Conservation (phyloP, 345 rosid genomes). For the Anastatica hierochuntica region DNA sequence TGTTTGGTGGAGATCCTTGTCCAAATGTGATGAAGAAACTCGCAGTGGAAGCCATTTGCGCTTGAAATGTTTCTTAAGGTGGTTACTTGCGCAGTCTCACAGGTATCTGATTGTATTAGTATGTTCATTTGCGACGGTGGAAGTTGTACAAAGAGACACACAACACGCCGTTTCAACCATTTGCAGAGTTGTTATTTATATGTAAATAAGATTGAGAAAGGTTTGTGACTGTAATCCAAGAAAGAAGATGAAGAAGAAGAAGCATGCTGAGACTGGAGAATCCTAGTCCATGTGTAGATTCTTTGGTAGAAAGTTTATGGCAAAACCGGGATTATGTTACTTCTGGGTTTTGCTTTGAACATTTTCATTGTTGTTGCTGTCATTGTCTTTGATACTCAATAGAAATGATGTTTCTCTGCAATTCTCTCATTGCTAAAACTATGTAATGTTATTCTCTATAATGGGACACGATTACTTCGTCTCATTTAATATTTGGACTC, state of each 20-base stretch:
- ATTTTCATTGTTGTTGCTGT: neutral
- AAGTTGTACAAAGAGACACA: conserved; percentile 67
- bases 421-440: conserved; percentile 21
- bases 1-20: conserved; percentile 98
- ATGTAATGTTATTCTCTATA: neutral
- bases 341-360: conserved; percentile 11
- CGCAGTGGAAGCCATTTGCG: conserved; percentile 78
- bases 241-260: conserved; percentile 21
- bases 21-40: conserved; percentile 84
- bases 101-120: conserved; percentile 15
- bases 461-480: too few relatives aligned
- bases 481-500: too few relatives aligned
- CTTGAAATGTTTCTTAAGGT: conserved; percentile 25
- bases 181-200: conserved; percentile 34
- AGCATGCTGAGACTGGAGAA: conserved; percentile 48
- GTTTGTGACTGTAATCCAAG: conserved; percentile 12
- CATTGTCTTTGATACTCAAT: neutral
- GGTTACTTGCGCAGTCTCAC: conserved; percentile 11
- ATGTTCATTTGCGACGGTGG: conserved; percentile 37
- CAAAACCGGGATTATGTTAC: conserved; percentile 8
- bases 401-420: conserved; percentile 10
- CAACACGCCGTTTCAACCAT: conserved; percentile 38
- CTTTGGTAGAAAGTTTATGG: neutral
- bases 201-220: conserved; percentile 15
- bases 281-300: conserved; percentile 49